These are phyloP conservation scores for Codiaeum variegatum DNA, from an alignment of 441 rosid species.

Conservation along the genomic window DNA sequence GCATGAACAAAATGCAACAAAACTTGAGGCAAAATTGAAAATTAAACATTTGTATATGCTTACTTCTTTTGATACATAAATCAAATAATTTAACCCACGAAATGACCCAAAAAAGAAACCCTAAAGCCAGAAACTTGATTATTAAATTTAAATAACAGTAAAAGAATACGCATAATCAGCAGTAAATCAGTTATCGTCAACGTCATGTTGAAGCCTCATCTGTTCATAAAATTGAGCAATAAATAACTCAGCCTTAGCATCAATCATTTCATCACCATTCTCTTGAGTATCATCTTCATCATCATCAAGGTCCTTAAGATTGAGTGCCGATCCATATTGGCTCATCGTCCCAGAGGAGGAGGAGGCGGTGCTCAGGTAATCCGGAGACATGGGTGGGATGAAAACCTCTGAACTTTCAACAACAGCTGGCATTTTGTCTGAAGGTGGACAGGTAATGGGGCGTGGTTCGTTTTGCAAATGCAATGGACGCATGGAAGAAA, in stretches of 20 bases:
- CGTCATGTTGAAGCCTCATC: constrained; percentile 19
- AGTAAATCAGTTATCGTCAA: background rate
- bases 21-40: constrained; percentile 7
- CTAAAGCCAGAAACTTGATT: background rate
- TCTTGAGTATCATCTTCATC: constrained; percentile 11
- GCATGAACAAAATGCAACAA: background rate
- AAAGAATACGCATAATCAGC: background rate
- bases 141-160: background rate
- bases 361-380: constrained; percentile 9
- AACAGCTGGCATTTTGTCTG: background rate
- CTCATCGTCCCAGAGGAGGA: constrained; percentile 26
- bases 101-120: background rate
- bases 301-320: constrained; percentile 35
- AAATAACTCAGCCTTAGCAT: constrained; percentile 26
- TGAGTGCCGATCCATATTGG: constrained; percentile 43
- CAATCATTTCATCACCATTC: constrained; percentile 20
- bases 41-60: background rate
- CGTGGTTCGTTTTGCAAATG: constrained; percentile 33
- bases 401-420: constrained; percentile 27
- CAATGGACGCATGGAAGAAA: constrained; percentile 53
- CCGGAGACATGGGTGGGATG: constrained; percentile 33
- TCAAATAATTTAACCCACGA: background rate
- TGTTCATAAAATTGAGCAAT: constrained; percentile 25
- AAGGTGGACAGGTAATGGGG: background rate
- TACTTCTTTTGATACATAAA: background rate